Conservation (phyloP, 805 yeast genomes). For the Candida hispaniensis region DNA sequence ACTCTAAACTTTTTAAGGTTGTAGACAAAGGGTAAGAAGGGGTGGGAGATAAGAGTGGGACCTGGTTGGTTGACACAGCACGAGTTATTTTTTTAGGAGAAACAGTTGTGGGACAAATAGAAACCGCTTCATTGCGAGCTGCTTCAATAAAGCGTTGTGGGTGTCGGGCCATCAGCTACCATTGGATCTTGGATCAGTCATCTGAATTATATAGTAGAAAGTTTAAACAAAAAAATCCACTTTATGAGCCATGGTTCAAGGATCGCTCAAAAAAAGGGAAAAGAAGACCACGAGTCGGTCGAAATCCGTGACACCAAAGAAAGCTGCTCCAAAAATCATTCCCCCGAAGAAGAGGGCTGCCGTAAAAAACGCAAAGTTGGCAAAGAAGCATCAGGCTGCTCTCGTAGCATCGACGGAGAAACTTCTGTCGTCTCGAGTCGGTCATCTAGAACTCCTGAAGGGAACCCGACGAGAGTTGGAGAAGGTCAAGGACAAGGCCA, state of each 20-base stretch:
- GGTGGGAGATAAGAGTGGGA: too few relatives aligned
- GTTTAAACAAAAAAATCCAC: too few relatives aligned
- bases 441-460: slow-evolving; percentile 82
- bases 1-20: too few relatives aligned
- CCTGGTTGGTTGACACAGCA: too few relatives aligned
- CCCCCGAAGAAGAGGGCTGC: slow-evolving; percentile 54
- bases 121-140: too few relatives aligned
- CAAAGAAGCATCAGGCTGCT: slow-evolving; percentile 46
- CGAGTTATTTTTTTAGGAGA: too few relatives aligned
- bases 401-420: slow-evolving; percentile 63
- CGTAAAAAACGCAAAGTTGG: slow-evolving; percentile 43
- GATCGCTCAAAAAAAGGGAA: slow-evolving; percentile 15
- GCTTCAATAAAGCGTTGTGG: too few relatives aligned
- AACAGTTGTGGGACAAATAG: too few relatives aligned
- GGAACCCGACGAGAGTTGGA: slow-evolving; percentile 83
- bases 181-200: too few relatives aligned
- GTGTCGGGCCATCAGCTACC: too few relatives aligned
- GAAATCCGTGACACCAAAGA: slow-evolving; percentile 19
- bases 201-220: too few relatives aligned
- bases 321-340: slow-evolving; percentile 63
- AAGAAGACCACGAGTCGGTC: slow-evolving; percentile 15
- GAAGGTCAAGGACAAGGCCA: slow-evolving; percentile 42
- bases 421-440: slow-evolving; percentile 78
- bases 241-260: slow-evolving; percentile 15
- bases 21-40: too few relatives aligned